Conservation (phyloP, 2,329 filamentous ascomycete species). For the Ophiostoma ips region DNA sequence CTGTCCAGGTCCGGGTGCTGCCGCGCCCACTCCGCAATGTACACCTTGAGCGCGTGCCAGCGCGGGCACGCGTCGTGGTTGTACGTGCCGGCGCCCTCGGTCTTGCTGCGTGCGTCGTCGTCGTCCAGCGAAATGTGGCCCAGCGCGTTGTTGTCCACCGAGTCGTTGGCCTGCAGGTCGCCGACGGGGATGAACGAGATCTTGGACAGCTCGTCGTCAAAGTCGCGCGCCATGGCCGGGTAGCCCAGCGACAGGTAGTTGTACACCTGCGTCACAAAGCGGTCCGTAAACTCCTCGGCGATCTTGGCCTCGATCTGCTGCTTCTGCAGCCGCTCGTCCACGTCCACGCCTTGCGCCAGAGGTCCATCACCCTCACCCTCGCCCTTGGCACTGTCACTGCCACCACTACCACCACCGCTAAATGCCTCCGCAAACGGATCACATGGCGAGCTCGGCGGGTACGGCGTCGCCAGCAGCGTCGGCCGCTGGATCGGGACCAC, state of each 20-base stretch:
- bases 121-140: constrained; percentile 63
- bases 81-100: constrained; percentile 7
- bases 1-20: constrained; percentile 65
- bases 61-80: constrained; percentile 47
- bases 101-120: constrained; percentile 19
- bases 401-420: constrained; percentile 7
- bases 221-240: constrained; percentile 67
- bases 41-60: constrained; percentile 72
- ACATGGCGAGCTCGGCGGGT: constrained; percentile 25
- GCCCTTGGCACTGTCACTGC: background rate
- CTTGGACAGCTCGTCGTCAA: constrained; percentile 72
- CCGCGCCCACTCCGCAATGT: constrained; percentile 79
- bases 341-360: constrained; percentile 19
- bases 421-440: constrained; percentile 32
- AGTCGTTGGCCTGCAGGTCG: constrained; percentile 60
- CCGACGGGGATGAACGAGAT: constrained; percentile 58
- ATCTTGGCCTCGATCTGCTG: constrained; percentile 41
- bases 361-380: too few species aligned
- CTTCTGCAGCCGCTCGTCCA: constrained; percentile 34
- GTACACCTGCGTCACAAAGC: constrained; percentile 88
- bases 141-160: constrained; percentile 31
- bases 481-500: constrained; percentile 32
- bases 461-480: constrained; percentile 37
- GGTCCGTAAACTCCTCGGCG: constrained; percentile 59
- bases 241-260: constrained; percentile 93